Percentiles rank a stretch among this genome's conserved stretches.
These are phyloP conservation scores for Lactarius pseudohatsudake DNA, from an alignment of 768 basidiomycete species.

Conservation along the genomic window DNA sequence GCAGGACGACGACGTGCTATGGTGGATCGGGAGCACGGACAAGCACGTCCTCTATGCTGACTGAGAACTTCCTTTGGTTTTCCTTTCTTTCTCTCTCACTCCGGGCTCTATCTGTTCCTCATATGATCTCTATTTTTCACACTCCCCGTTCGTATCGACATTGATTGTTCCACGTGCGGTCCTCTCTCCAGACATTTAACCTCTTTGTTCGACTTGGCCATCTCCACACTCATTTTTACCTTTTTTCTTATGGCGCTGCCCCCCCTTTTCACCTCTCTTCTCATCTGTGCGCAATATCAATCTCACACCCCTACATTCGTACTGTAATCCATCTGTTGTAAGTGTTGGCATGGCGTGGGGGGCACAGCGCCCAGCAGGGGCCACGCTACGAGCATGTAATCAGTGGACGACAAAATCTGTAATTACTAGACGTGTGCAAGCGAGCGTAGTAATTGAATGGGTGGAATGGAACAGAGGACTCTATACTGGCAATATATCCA, in stretches of 20 bases:
- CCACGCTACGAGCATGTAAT: conserved; percentile 26
- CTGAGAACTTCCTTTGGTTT: conserved; percentile 35
- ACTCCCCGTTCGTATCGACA: conserved; percentile 8
- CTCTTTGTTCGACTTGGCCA: not conserved
- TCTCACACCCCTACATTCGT: conserved; percentile 24
- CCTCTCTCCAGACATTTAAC: not conserved
- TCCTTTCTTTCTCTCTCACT: not conserved
- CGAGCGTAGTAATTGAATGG: conserved; percentile 2
- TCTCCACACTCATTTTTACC: not conserved
- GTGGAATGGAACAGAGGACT: not conserved
- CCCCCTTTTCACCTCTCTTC: not conserved
- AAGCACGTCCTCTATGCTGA: conserved; percentile 84
- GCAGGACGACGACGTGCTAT: conserved; percentile 60
- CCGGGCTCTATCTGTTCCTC: conserved; percentile 16
- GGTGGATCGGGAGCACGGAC: conserved; percentile 77
- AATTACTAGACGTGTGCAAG: conserved; percentile 22
- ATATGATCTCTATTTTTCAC: conserved; percentile 9
- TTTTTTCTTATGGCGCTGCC: conserved; percentile 7
- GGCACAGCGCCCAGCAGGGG: conserved; percentile 12
- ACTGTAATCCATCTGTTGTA: conserved; percentile 28
- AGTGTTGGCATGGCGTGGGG: conserved; percentile 14
- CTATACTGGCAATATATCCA: not conserved
- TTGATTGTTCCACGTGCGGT: conserved; percentile 8
- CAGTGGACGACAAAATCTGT: conserved; percentile 18
- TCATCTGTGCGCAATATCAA: conserved; percentile 17